Conservation (phyloP, 148 eudicot genomes). For the Dysphania ambrosioides region DNA sequence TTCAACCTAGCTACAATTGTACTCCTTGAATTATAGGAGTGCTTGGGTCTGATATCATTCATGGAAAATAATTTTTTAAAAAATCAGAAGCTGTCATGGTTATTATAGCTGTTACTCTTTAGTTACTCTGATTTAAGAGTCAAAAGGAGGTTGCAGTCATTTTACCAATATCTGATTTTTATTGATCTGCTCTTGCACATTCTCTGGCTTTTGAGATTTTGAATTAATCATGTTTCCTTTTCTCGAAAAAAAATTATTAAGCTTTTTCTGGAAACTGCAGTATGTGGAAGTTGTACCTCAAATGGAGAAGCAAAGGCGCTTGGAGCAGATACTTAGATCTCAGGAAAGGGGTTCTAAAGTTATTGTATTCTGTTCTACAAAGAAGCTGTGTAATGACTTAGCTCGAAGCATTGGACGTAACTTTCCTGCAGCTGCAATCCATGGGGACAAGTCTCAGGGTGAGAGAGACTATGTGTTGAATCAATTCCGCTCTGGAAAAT, state of each 20-base stretch:
- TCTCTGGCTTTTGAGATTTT: neutral
- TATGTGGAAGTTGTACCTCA: conserved; percentile 85
- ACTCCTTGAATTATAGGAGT: neutral
- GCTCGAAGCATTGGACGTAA: conserved; percentile 72
- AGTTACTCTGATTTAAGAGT: neutral
- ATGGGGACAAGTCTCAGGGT: conserved; percentile 91
- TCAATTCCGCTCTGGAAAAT: conserved; percentile 78
- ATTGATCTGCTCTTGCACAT: neutral
- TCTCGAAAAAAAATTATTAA: neutral
- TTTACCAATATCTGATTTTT: neutral
- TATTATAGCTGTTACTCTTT: neutral
- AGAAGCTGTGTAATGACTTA: conserved; percentile 84
- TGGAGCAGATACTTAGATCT: conserved; percentile 86
- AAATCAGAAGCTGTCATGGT: neutral
- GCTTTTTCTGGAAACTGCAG: conserved; percentile 40
- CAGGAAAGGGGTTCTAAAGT: conserved; percentile 90
- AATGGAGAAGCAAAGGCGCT: conserved; percentile 81
- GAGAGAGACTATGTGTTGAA: conserved; percentile 89
- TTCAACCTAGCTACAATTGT: neutral
- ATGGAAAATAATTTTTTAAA: neutral
- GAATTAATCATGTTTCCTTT: neutral
- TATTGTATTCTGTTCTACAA: conserved; percentile 86
- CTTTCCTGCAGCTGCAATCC: conserved; percentile 92
- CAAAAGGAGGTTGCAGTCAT: neutral
- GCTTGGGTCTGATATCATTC: no score